Evolutionary conservation across 768 basidiomycete species (phyloP).

Genomic region (Auricularia sp.): DNA sequence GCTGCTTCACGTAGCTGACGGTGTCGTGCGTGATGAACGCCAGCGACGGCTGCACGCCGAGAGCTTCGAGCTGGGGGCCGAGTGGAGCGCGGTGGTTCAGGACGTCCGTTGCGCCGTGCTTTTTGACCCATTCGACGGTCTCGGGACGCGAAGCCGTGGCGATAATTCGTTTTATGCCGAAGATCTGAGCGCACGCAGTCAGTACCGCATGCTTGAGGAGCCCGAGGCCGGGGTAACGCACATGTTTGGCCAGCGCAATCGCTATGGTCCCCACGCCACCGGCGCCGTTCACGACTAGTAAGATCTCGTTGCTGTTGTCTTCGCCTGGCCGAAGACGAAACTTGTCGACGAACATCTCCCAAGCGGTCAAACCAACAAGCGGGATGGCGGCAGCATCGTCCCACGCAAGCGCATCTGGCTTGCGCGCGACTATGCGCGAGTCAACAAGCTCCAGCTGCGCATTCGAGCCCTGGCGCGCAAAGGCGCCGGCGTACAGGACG

Average conservation of each 20-base stretch:
- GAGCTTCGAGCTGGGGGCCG: constrained; percentile 1
- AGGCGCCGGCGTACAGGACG: constrained; percentile 2
- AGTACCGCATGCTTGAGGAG: neutral
- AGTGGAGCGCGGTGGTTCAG: constrained; percentile 6
- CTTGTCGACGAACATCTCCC: constrained; percentile 9
- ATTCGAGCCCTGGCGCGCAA: constrained; percentile 1
- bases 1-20: neutral
- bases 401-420: constrained; percentile 1
- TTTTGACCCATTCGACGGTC: constrained; percentile 2
- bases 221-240: neutral
- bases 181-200: neutral
- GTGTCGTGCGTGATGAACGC: constrained; percentile 3
- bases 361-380: constrained; percentile 7
- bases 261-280: constrained; percentile 2
- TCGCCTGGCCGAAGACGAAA: neutral
- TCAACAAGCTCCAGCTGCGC: constrained; percentile 6
- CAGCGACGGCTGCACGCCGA: neutral
- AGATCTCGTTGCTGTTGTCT: neutral
- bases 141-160: constrained; percentile 6
- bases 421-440: neutral
- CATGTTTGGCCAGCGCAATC: neutral
- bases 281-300: constrained; percentile 1
- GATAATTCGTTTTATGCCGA: constrained; percentile 5
- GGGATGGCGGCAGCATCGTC: constrained; percentile 7
- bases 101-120: constrained; percentile 4